phyloP scores from a whole-genome alignment of 371 early-diverging fungal genomes.

The Mucor piriformis region DNA sequence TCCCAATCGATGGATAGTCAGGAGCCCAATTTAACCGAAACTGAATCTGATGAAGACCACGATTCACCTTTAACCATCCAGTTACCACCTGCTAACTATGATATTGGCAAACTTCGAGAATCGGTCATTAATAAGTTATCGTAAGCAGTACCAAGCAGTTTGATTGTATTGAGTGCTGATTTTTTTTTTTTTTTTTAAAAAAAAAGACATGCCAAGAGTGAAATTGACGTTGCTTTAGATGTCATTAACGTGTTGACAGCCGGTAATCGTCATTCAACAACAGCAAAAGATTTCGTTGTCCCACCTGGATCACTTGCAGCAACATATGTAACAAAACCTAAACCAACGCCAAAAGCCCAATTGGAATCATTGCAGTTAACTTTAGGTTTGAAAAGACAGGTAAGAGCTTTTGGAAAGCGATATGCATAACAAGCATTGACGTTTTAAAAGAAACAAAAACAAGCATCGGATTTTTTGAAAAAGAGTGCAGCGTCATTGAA shows the following conservation, averaged over 20 bases:
- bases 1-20: constrained; percentile 25
- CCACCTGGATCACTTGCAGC: constrained; percentile 59
- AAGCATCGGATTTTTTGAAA: constrained; percentile 62
- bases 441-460: constrained; percentile 53
- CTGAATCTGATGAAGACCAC: constrained; percentile 7
- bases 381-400: constrained; percentile 67
- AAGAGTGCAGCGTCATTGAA: constrained; percentile 55
- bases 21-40: constrained; percentile 7
- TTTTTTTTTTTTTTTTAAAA: constrained; percentile 6
- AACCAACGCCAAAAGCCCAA: constrained; percentile 48
- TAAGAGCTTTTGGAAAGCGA: constrained; percentile 4
- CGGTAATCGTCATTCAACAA: constrained; percentile 40
- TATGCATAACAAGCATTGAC: background rate
- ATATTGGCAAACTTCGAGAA: constrained; percentile 43
- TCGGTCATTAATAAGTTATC: constrained; percentile 48
- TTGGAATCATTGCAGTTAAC: constrained; percentile 64
- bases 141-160: constrained; percentile 21
- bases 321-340: constrained; percentile 58
- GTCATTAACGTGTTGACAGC: constrained; percentile 70
- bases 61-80: constrained; percentile 5
- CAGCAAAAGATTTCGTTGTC: constrained; percentile 41
- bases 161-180: background rate
- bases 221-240: constrained; percentile 75
- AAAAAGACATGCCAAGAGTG: constrained; percentile 70
- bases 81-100: constrained; percentile 32